Evolutionary conservation across 1,284 basidiomycete genomes (phyloP), one percentile per base, ranked within the genome.

Genomic region (Vanrija pseudolonga): DNA sequence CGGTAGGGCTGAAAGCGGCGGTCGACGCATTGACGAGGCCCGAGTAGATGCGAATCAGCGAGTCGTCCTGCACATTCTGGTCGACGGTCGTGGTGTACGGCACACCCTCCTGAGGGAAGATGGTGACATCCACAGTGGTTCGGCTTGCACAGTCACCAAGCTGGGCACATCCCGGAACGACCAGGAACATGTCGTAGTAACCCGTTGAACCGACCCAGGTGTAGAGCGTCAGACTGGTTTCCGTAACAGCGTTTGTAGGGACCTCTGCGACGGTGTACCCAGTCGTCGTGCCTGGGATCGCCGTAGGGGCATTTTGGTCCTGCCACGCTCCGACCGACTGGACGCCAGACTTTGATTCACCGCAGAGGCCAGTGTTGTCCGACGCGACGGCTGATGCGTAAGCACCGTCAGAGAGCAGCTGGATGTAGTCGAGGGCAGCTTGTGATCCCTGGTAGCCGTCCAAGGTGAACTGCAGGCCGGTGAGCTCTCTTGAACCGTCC

Each of bases 161-260:
- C 53, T 85, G 77, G 3, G 78, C 77, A 76, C 95, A 98, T 12
- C 94, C 94, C 0, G 95, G 95, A 22, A 95, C 82, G 55, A 89
- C 81, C 52, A 98, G 72, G 74, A 86, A 88, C 63, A 97, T 81
- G 45, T 88, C 83, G 74, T 98, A 98, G 59, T 84, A 79, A 38
- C 92, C 96, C 2, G 89, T 83, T 18, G 89, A 86, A 0, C 89
- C 89, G 20, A 98, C 87, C 67, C 90, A 92, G 0, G 94, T 90
- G 73, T 85, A 82, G 85, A 91, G 97, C 0, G 89, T 93, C 67
- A 96, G 84, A 39, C 83, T 85, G 11, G 91, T 89, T 17, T 82
- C 82, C 41, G 82, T 72, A 0, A 82, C 69, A 11, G 23, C 17
- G 39, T 53, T 28, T 3, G 86, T 85, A 41, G 81, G 69, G 19